Evolutionary conservation across 345 rosid species (phyloP), one percentile per base, ranked within the genome.

Genomic region (Turritis glabra): DNA sequence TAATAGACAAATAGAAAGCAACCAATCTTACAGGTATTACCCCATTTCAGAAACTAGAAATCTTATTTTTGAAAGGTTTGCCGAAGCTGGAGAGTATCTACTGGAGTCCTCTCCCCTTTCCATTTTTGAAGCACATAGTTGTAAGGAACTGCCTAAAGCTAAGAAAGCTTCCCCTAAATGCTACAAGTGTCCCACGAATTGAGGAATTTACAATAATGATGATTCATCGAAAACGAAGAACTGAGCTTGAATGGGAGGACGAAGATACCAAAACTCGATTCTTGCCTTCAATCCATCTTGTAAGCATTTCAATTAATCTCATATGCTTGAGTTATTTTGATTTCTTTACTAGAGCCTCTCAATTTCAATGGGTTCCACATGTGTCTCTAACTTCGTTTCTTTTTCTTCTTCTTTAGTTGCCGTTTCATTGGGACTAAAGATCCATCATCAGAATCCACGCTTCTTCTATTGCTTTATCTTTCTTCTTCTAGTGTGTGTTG

Each of bases 41-140:
- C 0, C 40, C 61, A n/a, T 56, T 56, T 30, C 25, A 9, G 15
- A 56, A 56, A 17, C 8, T 56, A 30, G 38, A 19, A 52, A 0
- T 0, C 2, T 27, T 12, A 1, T 0, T 0, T 1, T 5, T 27
- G 15, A 0, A 0, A 0, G 0, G 1, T 19, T 23, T 53, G 30
- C 51, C 62, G 1, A 25, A 37, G 32, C n/a, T 70, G 18, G 18
- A 57, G 35, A 70, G 74, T 57, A 70, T 70, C 26, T 70, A 46
- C 57, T 32, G 35, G 66, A 70, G 47, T 21, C 33, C 71, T 66
- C 71, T 50, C 4, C 58, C 33, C 1, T 50, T 66, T 66, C 23
- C 17, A 4, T 1, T 1, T 22, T 22, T 66, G 48, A 0, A 0
- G 37, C 0, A 0, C 0, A 18, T 26, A 26, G 0, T 0, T 0